Evolutionary conservation across 768 basidiomycete genomes (phyloP), one percentile per base, ranked within the genome.

Genomic region (Cystofilobasidium capitatum): DNA sequence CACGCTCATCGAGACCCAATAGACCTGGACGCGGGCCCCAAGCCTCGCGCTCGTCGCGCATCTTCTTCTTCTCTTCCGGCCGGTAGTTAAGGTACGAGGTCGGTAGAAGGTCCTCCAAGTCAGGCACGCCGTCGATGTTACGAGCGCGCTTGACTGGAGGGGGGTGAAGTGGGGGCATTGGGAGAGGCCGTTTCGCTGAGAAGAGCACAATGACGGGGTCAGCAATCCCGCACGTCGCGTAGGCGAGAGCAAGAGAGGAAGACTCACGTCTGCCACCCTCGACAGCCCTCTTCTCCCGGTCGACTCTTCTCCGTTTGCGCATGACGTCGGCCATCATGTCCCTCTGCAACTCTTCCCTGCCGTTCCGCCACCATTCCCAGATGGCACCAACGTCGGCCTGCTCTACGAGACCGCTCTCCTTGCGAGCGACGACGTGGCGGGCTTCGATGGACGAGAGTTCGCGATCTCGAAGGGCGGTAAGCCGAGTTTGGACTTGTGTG

Each of bases 281-380:
- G 16, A 85, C 74, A 0, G 83, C 82, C 71, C 91, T 82, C 70
- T 90, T 84, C 70, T 96, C 91, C 68, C 91, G 82, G 75, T 97
- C 92, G 40, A 98, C 77, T 58, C 84, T 82, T 54, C 93, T 81
- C 66, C 89, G 82, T 76, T 94, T 94, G 70, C 88, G 81, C 75
- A 89, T 92, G 8, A 88, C 86, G 72, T 93, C 89, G 0, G 92
- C 85, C 65, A 93, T 87, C 85, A 94, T 88, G 17, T 88, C 86
- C 1, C 83, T 87, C 73, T 93, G 88, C 16, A 93, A 78, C 58
- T 86, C 85, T 71, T 91, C 88, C 61, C 88, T 82, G 31, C 87
- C 81, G 67, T 86, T 77, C 80, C 86, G 86, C 94, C 94, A 97
- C 83, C 86, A 88, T 69, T 85, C 85, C 91, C 92, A 94, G 36